Evolutionary conservation across 1,284 basidiomycete genomes (phyloP).

Genomic region (Moesziomyces parantarcticus): DNA sequence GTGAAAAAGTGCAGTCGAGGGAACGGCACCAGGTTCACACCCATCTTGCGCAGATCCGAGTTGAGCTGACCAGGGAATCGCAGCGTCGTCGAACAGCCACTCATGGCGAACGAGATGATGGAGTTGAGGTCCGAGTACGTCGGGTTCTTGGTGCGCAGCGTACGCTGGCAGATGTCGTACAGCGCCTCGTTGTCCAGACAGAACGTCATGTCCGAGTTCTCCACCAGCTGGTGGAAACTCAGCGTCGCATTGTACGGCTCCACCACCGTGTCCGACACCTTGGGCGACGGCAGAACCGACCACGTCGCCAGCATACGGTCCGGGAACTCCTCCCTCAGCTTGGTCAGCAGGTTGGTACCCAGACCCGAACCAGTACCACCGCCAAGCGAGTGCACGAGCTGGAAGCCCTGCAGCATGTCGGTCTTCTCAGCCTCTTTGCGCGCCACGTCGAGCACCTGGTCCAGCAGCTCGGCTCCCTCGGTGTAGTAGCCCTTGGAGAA

Average conservation of each 20-base stretch:
- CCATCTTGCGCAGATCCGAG: constrained; percentile 91
- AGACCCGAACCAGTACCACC: constrained; percentile 74
- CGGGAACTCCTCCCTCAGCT: constrained; percentile 69
- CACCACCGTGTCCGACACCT: constrained; percentile 94
- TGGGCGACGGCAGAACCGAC: constrained; percentile 89
- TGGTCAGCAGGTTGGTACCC: constrained; percentile 64
- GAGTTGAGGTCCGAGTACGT: constrained; percentile 67
- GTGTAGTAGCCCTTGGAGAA: constrained; percentile 78
- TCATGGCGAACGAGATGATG: constrained; percentile 97
- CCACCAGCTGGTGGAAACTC: constrained; percentile 89
- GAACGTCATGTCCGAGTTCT: constrained; percentile 86
- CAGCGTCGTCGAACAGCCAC: constrained; percentile 92
- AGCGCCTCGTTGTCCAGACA: constrained; percentile 94
- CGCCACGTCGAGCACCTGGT: constrained; percentile 76
- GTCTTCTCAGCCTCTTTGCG: constrained; percentile 75
- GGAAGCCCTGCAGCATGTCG: constrained; percentile 92
- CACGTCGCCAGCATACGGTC: constrained; percentile 91
- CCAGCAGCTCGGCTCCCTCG: constrained; percentile 84
- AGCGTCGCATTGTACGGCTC: constrained; percentile 94
- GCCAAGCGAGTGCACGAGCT: constrained; percentile 89
- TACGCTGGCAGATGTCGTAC: constrained; percentile 84
- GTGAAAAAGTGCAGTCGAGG: constrained; percentile 68
- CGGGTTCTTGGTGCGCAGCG: constrained; percentile 76
- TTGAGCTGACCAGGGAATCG: constrained; percentile 96
- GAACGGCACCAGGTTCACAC: constrained; percentile 80